Evolutionary conservation across 768 basidiomycete species (phyloP).

Genomic region (Chlorophyllum brunneum): DNA sequence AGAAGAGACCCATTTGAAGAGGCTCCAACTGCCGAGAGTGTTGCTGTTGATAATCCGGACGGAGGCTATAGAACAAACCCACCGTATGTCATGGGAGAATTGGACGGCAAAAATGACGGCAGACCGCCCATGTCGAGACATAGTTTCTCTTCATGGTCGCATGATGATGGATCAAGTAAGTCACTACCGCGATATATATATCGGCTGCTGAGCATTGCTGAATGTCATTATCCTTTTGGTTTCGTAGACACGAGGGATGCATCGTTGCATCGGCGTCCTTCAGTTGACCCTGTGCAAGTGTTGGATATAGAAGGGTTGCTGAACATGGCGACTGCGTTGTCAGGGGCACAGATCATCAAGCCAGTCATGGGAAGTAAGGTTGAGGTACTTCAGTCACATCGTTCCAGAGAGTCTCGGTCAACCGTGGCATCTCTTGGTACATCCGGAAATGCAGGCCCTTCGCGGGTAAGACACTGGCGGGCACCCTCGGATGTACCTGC

Average conservation of each 20-base stretch:
- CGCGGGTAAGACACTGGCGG: constrained; percentile 17
- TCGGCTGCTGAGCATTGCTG: background rate
- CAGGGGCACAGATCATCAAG: constrained; percentile 23
- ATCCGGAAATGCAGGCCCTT: background rate
- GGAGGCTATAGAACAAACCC: constrained; percentile 2
- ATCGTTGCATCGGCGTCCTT: constrained; percentile 5
- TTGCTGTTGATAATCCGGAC: background rate
- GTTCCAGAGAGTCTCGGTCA: background rate
- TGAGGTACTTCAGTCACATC: background rate
- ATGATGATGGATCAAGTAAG: background rate
- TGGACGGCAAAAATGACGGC: background rate
- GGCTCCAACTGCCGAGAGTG: background rate
- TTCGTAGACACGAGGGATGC: background rate
- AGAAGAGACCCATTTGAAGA: constrained; percentile 1
- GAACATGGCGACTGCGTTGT: constrained; percentile 44
- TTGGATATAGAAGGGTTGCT: constrained; percentile 53
- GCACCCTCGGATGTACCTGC: constrained; percentile 29
- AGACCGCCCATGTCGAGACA: background rate
- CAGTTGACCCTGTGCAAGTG: constrained; percentile 26
- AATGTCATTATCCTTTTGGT: background rate
- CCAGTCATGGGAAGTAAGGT: constrained; percentile 8
- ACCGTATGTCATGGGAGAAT: constrained; percentile 4
- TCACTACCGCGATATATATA: background rate
- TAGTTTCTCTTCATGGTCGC: constrained; percentile 8
- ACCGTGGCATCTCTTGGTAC: background rate